Percentiles rank a stretch among this genome's conserved stretches.
Evolutionary conservation across 768 basidiomycete genomes (phyloP).

Genomic region (Cystobasidium tubakii): DNA sequence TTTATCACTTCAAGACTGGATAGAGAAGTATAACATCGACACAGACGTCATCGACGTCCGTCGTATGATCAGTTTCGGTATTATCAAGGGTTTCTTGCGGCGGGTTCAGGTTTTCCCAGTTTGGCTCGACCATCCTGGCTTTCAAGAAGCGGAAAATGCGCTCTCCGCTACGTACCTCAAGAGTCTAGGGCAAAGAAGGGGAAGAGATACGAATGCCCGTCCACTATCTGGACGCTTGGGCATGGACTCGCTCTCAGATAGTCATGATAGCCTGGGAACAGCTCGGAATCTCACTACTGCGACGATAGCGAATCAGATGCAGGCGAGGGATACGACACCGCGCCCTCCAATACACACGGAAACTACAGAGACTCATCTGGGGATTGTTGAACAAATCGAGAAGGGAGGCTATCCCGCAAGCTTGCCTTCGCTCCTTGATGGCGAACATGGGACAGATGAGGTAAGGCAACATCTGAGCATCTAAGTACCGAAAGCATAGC

Average conservation of each 20-base stretch:
- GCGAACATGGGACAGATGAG: slow-evolving; percentile 88
- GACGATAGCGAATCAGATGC: slow-evolving; percentile 34
- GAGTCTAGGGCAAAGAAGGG: not conserved
- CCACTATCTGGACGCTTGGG: not conserved
- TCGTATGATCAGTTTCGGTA: slow-evolving; percentile 92
- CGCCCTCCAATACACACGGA: not conserved
- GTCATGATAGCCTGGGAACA: slow-evolving; percentile 22
- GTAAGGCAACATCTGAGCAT: slow-evolving; percentile 54
- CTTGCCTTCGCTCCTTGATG: slow-evolving; percentile 64
- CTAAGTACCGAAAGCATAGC: not conserved
- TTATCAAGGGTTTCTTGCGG: slow-evolving; percentile 95
- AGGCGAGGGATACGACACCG: slow-evolving; percentile 39
- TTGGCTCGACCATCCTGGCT: slow-evolving; percentile 50
- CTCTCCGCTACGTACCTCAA: slow-evolving; percentile 11
- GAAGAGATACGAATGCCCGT: not conserved
- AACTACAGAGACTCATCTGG: not conserved
- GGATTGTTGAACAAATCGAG: slow-evolving; percentile 40
- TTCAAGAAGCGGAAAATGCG: slow-evolving; percentile 46
- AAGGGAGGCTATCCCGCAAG: slow-evolving; percentile 55
- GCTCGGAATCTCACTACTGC: not conserved
- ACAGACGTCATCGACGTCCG: slow-evolving; percentile 76
- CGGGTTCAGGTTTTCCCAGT: slow-evolving; percentile 90
- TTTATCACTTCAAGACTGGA: slow-evolving; percentile 79
- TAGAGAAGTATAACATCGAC: slow-evolving; percentile 66
- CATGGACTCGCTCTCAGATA: not conserved